A percentile compares a stretch with the other conserved stretches of the same genome.
phyloP scores from a whole-genome alignment of 305 asterid genomes.

The Rubia peregrina region DNA sequence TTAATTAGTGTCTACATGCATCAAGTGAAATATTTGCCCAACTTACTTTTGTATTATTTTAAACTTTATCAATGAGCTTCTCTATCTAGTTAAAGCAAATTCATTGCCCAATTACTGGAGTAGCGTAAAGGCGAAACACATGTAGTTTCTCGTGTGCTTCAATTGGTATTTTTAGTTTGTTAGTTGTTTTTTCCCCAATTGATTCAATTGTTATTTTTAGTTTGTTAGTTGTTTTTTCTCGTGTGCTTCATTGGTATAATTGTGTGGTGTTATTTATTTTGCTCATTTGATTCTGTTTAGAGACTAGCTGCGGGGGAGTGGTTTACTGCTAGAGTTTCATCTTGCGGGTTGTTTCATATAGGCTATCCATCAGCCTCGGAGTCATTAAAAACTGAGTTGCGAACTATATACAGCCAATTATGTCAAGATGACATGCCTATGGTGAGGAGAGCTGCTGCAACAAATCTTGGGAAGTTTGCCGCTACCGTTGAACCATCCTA shows the following conservation, averaged over 20 bases:
- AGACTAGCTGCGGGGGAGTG: slow-evolving; percentile 39
- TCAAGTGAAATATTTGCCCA: not conserved
- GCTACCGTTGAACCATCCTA: slow-evolving; percentile 39
- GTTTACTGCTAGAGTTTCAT: slow-evolving; percentile 40
- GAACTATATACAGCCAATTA: slow-evolving; percentile 30
- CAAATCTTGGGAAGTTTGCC: slow-evolving; percentile 49
- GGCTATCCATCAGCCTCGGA: slow-evolving; percentile 37
- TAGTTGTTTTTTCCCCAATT: not conserved
- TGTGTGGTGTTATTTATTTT: not conserved
- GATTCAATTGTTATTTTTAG: too few species aligned
- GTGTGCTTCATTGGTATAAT: too few species aligned
- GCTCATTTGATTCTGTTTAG: slow-evolving; percentile 12
- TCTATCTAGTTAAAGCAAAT: slow-evolving; percentile 1
- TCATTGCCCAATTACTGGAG: not conserved
- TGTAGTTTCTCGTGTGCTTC: not conserved
- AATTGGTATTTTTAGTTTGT: not conserved
- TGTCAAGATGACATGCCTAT: slow-evolving; percentile 46
- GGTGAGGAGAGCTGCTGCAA: slow-evolving; percentile 42
- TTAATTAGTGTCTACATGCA: not conserved
- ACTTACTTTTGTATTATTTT: not conserved
- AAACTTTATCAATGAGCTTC: not conserved
- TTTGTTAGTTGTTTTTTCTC: too few species aligned
- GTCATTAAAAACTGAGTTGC: slow-evolving; percentile 24
- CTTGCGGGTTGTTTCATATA: slow-evolving; percentile 38
- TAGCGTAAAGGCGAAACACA: not conserved